Conservation (phyloP, 2,329 filamentous ascomycete species). For the Colletotrichum orchidophilum region DNA sequence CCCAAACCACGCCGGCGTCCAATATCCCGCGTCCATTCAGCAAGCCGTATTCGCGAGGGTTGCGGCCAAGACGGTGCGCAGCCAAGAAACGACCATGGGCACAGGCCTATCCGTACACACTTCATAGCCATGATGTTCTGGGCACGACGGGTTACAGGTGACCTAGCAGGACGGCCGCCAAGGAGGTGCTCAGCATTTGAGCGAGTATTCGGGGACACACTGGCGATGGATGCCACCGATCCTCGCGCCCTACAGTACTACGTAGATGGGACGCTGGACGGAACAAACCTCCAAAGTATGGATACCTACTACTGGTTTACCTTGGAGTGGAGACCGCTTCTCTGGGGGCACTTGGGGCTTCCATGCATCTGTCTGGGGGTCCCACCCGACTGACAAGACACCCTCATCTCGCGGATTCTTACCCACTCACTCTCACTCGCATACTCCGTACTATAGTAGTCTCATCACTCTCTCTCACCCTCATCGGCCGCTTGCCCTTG, state of each 20-base stretch:
- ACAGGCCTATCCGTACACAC: too few relatives aligned
- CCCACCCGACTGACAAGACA: slow-evolving; percentile 19
- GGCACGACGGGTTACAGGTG: neutral
- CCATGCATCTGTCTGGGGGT: slow-evolving; percentile 1
- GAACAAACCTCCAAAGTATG: slow-evolving; percentile 17
- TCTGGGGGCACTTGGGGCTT: neutral
- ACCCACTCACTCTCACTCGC: neutral
- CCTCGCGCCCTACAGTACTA: too few relatives aligned
- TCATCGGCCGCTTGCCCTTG: slow-evolving; percentile 1
- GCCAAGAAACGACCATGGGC: slow-evolving; percentile 26
- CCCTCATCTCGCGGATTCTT: neutral
- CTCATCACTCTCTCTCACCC: neutral
- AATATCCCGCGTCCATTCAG: slow-evolving; percentile 13
- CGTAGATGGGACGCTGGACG: slow-evolving; percentile 3
- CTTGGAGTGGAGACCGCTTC: slow-evolving; percentile 5
- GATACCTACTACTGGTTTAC: too few relatives aligned
- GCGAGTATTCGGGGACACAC: neutral
- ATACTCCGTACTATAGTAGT: neutral
- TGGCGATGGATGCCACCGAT: too few relatives aligned
- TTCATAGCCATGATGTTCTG: too few relatives aligned
- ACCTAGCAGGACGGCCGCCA: neutral
- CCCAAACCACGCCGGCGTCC: slow-evolving; percentile 10
- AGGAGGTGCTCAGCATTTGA: neutral
- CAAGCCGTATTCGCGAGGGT: slow-evolving; percentile 12
- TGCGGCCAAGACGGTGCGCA: slow-evolving; percentile 29